phyloP scores from a whole-genome alignment of 2,329 filamentous ascomycete genomes.

The Conoideocrella luteorostrata region DNA sequence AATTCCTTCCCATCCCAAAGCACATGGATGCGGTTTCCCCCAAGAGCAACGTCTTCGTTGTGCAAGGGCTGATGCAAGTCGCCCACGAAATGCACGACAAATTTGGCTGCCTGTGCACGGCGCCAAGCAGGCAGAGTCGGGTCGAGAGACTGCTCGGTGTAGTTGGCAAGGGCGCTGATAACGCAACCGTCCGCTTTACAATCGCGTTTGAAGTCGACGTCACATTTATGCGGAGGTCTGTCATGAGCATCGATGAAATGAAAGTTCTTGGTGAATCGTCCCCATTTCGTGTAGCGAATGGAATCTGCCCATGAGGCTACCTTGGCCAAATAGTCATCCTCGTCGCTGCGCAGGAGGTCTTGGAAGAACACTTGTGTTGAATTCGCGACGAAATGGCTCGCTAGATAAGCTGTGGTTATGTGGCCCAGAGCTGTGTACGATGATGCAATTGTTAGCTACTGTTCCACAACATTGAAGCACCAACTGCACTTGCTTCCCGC shows the following conservation, averaged over 20 bases:
- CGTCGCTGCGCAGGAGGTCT: conserved; percentile 46
- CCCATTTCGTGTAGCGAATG: conserved; percentile 58
- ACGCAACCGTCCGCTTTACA: conserved; percentile 58
- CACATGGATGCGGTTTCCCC: conserved; percentile 64
- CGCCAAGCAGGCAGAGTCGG: conserved; percentile 35
- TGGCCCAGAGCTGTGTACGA: conserved; percentile 52
- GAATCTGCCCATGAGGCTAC: conserved; percentile 64
- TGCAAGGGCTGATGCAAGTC: conserved; percentile 66
- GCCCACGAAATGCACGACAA: conserved; percentile 61
- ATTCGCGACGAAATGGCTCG: conserved; percentile 52
- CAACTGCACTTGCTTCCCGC: too few relatives aligned
- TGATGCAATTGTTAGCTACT: not conserved
- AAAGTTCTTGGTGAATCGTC: conserved; percentile 54
- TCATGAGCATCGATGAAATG: conserved; percentile 67
- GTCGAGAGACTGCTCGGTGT: conserved; percentile 50
- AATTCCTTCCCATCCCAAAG: conserved; percentile 48
- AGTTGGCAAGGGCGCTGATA: conserved; percentile 53
- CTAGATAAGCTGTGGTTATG: conserved; percentile 59
- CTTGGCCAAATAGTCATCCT: conserved; percentile 52
- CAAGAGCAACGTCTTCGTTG: conserved; percentile 55
- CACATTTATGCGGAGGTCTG: conserved; percentile 49
- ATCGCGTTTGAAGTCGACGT: conserved; percentile 52
- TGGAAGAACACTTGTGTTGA: conserved; percentile 52
- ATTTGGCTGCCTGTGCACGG: conserved; percentile 56
- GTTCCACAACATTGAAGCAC: too few relatives aligned